Percentiles rank a stretch among this genome's conserved stretches.
These are phyloP conservation scores for Pichia sp. DNA, from an alignment of 1,139 yeast genomes.

Conservation along the genomic window DNA sequence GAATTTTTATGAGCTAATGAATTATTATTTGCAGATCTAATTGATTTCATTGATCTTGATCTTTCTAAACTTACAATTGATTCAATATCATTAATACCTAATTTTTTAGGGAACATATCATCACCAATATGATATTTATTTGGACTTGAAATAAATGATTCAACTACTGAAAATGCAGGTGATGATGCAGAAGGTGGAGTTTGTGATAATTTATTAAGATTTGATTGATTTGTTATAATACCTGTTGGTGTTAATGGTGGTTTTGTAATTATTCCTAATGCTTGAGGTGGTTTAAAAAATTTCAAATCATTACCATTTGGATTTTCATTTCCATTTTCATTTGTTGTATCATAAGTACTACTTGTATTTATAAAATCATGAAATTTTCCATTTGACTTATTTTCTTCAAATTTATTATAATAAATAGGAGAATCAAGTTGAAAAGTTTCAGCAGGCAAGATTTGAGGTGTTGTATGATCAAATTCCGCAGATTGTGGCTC, in stretches of 20 bases:
- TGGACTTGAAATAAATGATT: conserved; percentile 18
- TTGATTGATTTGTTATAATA: background rate
- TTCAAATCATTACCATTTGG: conserved; percentile 1
- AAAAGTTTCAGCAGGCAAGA: background rate
- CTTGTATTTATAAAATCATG: background rate
- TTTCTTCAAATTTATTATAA: background rate
- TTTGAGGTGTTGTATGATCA: conserved; percentile 8
- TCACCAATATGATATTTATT: conserved; percentile 42
- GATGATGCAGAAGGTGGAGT: conserved; percentile 11
- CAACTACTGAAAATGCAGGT: conserved; percentile 13
- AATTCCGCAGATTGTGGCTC: conserved; percentile 13
- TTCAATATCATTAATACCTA: conserved; percentile 63
- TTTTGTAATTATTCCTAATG: background rate
- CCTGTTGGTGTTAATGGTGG: background rate
- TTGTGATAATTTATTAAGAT: background rate
- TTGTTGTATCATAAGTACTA: conserved; percentile 5
- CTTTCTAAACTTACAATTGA: conserved; percentile 69
- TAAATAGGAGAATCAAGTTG: background rate
- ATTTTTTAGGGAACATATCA: conserved; percentile 62
- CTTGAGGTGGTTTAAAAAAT: conserved; percentile 9
- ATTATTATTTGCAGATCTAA: background rate
- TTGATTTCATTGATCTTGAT: conserved; percentile 50
- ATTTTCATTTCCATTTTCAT: background rate
- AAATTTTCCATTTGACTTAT: background rate
- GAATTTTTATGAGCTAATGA: conserved; percentile 8